phyloP scores from a whole-genome alignment of 768 basidiomycete genomes.

The Leccinum rimulosum region DNA sequence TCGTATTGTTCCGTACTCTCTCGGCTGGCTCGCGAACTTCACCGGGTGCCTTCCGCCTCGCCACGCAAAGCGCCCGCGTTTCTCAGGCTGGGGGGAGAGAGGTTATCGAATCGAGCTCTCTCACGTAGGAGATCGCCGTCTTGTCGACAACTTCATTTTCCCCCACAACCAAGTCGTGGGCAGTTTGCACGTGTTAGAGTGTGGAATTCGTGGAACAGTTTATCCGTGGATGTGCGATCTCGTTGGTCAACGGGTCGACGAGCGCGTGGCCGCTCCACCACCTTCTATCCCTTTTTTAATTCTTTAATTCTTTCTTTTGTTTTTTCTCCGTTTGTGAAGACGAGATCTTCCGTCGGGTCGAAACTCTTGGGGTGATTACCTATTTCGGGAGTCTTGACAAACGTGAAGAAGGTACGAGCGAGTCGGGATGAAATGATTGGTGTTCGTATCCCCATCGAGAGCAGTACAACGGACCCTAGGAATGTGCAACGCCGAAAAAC shows the following conservation, averaged over 20 bases:
- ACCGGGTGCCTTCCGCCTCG: neutral
- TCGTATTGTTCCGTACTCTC: conserved; percentile 10
- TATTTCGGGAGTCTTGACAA: neutral
- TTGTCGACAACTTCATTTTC: neutral
- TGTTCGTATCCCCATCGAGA: neutral
- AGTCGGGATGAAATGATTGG: neutral
- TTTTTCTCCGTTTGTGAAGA: neutral
- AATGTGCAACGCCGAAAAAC: neutral
- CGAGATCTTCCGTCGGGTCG: conserved; percentile 1
- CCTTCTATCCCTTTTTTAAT: neutral
- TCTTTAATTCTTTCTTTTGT: neutral
- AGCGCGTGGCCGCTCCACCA: neutral
- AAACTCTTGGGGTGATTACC: neutral
- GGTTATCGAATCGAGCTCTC: neutral
- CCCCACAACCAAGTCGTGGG: neutral
- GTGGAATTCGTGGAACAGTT: neutral
- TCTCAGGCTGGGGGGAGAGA: neutral
- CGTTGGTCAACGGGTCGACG: neutral
- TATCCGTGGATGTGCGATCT: conserved; percentile 3
- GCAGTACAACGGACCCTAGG: neutral
- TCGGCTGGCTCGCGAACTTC: conserved; percentile 8
- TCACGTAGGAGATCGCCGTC: neutral
- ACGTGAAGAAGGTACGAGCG: neutral
- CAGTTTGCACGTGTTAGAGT: neutral
- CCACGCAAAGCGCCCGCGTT: neutral